Percentiles rank a stretch among this genome's conserved stretches.
Conservation (phyloP, 169 alveolate species). For the Plasmodium gallinaceum region DNA sequence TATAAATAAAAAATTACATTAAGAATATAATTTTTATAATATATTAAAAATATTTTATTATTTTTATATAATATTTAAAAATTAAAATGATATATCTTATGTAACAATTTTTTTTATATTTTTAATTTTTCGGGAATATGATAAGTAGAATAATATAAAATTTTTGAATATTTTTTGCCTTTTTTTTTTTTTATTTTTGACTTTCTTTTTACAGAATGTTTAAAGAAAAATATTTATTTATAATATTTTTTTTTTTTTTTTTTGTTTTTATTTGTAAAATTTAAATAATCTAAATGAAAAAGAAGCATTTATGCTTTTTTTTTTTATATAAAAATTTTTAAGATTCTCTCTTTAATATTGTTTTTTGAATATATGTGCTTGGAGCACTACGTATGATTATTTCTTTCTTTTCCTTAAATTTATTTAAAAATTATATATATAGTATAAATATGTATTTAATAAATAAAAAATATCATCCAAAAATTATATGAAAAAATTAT, state of each 20-base stretch:
- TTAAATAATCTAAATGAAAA: no score
- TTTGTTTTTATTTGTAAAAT: no score
- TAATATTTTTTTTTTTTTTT: no score
- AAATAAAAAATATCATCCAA: no score
- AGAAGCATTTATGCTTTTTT: no score
- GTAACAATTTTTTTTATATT: constrained; percentile 3
- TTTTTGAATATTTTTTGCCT: no score
- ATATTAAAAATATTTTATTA: constrained; percentile 9
- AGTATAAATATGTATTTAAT: neutral
- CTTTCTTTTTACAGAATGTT: no score
- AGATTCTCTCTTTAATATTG: neutral
- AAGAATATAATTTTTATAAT: neutral
- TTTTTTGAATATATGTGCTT: neutral
- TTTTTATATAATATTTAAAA: neutral
- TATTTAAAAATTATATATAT: neutral
- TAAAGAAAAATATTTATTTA: no score
- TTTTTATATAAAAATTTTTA: neutral
- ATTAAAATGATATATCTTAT: neutral
- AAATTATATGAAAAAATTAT: no score
- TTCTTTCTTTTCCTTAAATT: neutral
- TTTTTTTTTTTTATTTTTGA: no score
- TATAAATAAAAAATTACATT: no score
- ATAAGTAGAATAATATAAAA: no score
- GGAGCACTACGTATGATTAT: neutral
- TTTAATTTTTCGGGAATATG: neutral